Conservation (phyloP, 306 rosid genomes). For the Coriaria nepalensis region DNA sequence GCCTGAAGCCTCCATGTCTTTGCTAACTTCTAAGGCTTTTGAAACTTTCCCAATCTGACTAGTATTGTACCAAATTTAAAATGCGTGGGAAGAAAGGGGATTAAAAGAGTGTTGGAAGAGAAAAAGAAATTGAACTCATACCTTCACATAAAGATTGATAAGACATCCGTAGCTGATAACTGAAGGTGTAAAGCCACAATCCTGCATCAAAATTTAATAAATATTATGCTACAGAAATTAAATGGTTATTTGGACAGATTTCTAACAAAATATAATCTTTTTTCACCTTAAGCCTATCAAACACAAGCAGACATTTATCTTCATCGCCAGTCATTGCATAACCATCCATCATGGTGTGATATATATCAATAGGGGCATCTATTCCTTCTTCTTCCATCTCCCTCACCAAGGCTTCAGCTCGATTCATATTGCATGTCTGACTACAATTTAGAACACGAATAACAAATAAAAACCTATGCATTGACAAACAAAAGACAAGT, state of each 20-base stretch:
- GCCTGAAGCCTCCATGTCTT: constrained; percentile 57
- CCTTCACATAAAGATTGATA: constrained; percentile 82
- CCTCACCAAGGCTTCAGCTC: constrained; percentile 81
- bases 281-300: constrained; percentile 81
- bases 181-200: constrained; percentile 91
- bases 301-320: constrained; percentile 79
- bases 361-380: constrained; percentile 88
- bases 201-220: constrained; percentile 28
- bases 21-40: constrained; percentile 70
- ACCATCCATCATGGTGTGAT: constrained; percentile 98
- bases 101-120: neutral
- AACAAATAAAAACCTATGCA: neutral
- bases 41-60: constrained; percentile 81
- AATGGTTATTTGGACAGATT: constrained; percentile 1
- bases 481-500: neutral
- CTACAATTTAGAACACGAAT: constrained; percentile 24
- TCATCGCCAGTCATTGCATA: constrained; percentile 81
- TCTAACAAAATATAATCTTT: neutral
- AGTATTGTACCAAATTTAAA: too few relatives aligned
- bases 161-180: constrained; percentile 88
- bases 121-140: constrained; percentile 9
- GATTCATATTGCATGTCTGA: constrained; percentile 65
- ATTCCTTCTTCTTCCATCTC: constrained; percentile 99
- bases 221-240: constrained; percentile 13
- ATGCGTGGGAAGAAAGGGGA: too few relatives aligned